Conservation (phyloP, 2,329 filamentous ascomycete species). For the Cladobotryum mycophilum region DNA sequence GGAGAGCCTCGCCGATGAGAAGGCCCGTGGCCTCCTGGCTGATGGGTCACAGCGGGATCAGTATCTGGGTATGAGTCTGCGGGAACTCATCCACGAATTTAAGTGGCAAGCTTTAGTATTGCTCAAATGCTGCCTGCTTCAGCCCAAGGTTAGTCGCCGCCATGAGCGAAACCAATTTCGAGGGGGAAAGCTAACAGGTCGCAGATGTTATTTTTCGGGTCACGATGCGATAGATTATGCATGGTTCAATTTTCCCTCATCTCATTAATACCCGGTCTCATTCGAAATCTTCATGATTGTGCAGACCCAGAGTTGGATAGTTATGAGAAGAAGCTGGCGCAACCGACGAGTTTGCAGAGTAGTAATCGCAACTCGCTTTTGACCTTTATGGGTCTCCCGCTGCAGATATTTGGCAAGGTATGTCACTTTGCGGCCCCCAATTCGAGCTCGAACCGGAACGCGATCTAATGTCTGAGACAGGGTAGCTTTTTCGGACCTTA, state of each 20-base stretch:
- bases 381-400: slow-evolving; percentile 86
- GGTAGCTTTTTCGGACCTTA: slow-evolving; percentile 95
- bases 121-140: slow-evolving; percentile 86
- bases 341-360: slow-evolving; percentile 79
- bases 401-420: slow-evolving; percentile 92
- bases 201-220: slow-evolving; percentile 98
- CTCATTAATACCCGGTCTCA: slow-evolving; percentile 86
- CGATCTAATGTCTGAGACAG: slow-evolving; percentile 33
- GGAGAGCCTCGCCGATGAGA: slow-evolving; percentile 71
- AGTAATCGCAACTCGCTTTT: slow-evolving; percentile 88
- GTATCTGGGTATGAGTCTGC: slow-evolving; percentile 79
- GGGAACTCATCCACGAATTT: slow-evolving; percentile 90
- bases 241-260: slow-evolving; percentile 98
- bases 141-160: slow-evolving; percentile 68
- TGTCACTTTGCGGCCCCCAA: neutral
- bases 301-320: slow-evolving; percentile 87
- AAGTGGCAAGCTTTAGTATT: slow-evolving; percentile 90
- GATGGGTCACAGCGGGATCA: slow-evolving; percentile 74
- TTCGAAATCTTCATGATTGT: slow-evolving; percentile 88
- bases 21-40: slow-evolving; percentile 47
- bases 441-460: neutral
- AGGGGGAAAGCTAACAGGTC: neutral
- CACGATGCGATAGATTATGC: slow-evolving; percentile 90
- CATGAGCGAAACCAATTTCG: neutral
- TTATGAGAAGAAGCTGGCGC: slow-evolving; percentile 68